phyloP scores from a whole-genome alignment of 202 grass and related monocot species.

The Dendrocalamus latiflorus region DNA sequence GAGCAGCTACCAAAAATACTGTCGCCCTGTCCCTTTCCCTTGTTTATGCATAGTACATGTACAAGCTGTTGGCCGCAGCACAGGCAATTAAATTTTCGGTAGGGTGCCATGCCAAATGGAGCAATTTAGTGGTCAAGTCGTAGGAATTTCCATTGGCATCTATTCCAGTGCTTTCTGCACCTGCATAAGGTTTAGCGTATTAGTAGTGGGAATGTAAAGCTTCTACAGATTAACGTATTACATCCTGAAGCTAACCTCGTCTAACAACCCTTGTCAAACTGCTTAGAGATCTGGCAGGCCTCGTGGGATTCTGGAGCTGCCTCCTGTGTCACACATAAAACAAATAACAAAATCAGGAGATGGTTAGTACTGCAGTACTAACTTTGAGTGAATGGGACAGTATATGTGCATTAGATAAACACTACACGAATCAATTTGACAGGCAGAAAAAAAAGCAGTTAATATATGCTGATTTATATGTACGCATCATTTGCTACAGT shows the following conservation, averaged over 20 bases:
- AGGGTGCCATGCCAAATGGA: slow-evolving; percentile 96
- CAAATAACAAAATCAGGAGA: slow-evolving; percentile 3
- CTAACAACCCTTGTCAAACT: slow-evolving; percentile 64
- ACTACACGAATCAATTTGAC: slow-evolving; percentile 9
- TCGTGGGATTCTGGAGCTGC: slow-evolving; percentile 63
- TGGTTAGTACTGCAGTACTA: not conserved
- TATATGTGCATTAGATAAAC: not conserved
- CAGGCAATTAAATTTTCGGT: slow-evolving; percentile 82
- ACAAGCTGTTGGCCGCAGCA: slow-evolving; percentile 92
- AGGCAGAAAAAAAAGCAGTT: not conserved
- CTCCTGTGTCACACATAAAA: slow-evolving; percentile 44
- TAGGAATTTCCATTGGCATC: slow-evolving; percentile 73
- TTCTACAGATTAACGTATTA: slow-evolving; percentile 10
- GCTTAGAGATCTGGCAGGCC: slow-evolving; percentile 55
- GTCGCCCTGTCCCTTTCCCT: slow-evolving; percentile 16
- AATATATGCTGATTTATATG: not conserved
- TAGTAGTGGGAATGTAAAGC: slow-evolving; percentile 6
- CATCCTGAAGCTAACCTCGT: slow-evolving; percentile 56
- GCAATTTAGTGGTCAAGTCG: slow-evolving; percentile 78
- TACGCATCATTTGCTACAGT: slow-evolving; percentile 1
- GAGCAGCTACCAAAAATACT: slow-evolving; percentile 58
- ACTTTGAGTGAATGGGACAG: not conserved
- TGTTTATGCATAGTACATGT: slow-evolving; percentile 92
- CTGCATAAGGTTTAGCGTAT: slow-evolving; percentile 32
- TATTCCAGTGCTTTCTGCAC: slow-evolving; percentile 54